Conservation (phyloP, 1,139 yeast species). For the Arxiozyma heterogenica region DNA sequence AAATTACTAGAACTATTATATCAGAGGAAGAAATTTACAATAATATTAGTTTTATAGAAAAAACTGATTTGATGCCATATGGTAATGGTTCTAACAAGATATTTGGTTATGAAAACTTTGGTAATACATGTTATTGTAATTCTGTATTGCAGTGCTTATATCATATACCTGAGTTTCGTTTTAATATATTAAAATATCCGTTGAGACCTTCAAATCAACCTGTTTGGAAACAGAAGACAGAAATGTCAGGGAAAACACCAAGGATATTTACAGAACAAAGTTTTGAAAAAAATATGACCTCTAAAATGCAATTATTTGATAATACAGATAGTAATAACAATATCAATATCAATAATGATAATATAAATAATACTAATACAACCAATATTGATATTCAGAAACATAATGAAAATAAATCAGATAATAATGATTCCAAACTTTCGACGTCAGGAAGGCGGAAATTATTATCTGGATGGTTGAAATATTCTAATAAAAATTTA, state of each 20-base stretch:
- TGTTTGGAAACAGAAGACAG: constrained; percentile 33
- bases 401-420: background rate
- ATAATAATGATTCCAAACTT: background rate
- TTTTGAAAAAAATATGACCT: constrained; percentile 1
- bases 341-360: background rate
- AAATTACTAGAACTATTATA: background rate
- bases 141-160: constrained; percentile 83
- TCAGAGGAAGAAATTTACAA: background rate
- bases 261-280: constrained; percentile 3
- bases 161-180: constrained; percentile 62
- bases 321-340: background rate
- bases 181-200: constrained; percentile 45
- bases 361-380: background rate
- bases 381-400: background rate
- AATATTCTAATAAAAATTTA: background rate
- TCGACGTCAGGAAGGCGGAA: constrained; percentile 1
- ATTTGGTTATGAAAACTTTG: constrained; percentile 93
- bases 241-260: constrained; percentile 34
- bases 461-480: constrained; percentile 1
- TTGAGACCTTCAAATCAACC: constrained; percentile 18
- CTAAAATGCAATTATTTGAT: background rate
- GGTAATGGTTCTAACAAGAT: constrained; percentile 58
- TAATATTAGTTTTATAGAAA: background rate
- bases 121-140: constrained; percentile 91
- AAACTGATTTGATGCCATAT: constrained; percentile 8